Evolutionary conservation across 148 eudicot species (phyloP), one percentile per base, ranked within the genome.

Genomic region (Suaeda aralocaspica): DNA sequence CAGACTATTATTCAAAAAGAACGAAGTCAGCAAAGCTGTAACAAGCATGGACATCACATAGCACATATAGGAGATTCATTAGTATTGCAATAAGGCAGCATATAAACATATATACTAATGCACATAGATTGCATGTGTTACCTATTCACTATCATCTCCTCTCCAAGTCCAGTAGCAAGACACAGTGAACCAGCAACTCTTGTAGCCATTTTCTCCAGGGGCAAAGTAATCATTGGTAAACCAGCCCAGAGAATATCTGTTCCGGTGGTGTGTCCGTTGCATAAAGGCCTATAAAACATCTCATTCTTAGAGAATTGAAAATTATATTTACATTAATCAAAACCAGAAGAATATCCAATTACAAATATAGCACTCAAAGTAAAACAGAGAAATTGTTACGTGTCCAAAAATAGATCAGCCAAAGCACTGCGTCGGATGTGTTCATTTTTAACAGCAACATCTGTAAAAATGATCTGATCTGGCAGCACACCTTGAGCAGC

Each of bases 161-260:
- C 88, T 69, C 97, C 97, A 72, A 89, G 77, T 72, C 92, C 97
- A 56, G 97, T 92, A 52, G 97, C 97, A 71, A 80, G 87, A 75
- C 97, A 89, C 31, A 92, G 89, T 30, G 97, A 92, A 75, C 97
- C 97, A 66, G 97, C 97, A 74, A 92, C 97, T 76, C 97, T 84
- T 5, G 97, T 92, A 5, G 97, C 97, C 97, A 92, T 92, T 82
- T 92, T 92, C 83, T 92, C 89, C 26, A 92, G 84, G 52, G 97
- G 96, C 60, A 92, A 82, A 13, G 96, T 90, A 70, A 90, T 83
- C 96, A 93, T 90, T 0, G 98, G 98, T 36, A 93, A 69, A 82
- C 96, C 98, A 69, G 98, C 98, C 98, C 98, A 92, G 51, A 92
- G 94, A 66, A 90, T 79, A 84, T 92, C 98, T 19, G 98, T 92